phyloP scores from a whole-genome alignment of 2,329 filamentous ascomycete genomes.

The Raffaelea albimanens region DNA sequence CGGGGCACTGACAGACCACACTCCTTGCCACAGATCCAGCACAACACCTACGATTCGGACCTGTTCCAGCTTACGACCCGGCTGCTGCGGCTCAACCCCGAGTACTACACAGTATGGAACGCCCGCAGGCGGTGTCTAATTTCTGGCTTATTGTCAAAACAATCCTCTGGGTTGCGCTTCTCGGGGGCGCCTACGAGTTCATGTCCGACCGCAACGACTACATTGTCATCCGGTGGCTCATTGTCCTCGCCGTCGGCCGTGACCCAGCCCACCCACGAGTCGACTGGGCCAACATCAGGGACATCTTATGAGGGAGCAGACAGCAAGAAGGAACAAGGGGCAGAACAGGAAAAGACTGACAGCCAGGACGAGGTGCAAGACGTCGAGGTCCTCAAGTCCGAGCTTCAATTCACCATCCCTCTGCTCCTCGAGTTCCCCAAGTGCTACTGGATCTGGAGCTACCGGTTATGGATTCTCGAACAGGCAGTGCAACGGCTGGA shows the following conservation, averaged over 20 bases:
- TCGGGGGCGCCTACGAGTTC: conserved; percentile 46
- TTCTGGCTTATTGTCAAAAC: conserved; percentile 47
- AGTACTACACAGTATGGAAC: conserved; percentile 91
- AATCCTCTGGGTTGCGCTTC: conserved; percentile 38
- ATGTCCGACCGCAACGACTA: conserved; percentile 47
- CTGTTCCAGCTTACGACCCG: conserved; percentile 62
- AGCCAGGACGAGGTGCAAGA: conserved; percentile 17
- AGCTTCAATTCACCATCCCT: conserved; percentile 75
- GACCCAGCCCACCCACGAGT: conserved; percentile 37
- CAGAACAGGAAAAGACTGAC: conserved; percentile 24
- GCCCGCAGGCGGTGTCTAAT: conserved; percentile 64
- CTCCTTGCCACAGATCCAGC: conserved; percentile 22
- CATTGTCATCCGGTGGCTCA: conserved; percentile 51
- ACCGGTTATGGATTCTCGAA: conserved; percentile 75
- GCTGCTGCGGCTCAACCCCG: conserved; percentile 67
- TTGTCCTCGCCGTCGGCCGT: conserved; percentile 35
- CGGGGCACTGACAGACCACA: no score
- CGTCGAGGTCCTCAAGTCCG: conserved; percentile 52
- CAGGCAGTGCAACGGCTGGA: conserved; percentile 59
- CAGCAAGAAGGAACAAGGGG: conserved; percentile 25
- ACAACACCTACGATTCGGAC: conserved; percentile 39
- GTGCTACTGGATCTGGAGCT: conserved; percentile 99
- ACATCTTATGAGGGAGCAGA: conserved; percentile 42
- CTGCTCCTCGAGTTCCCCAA: conserved; percentile 82
- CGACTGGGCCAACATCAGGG: conserved; percentile 26